These are phyloP conservation scores for Gossypium herbaceum DNA, from an alignment of 345 rosid species.

Conservation along the genomic window DNA sequence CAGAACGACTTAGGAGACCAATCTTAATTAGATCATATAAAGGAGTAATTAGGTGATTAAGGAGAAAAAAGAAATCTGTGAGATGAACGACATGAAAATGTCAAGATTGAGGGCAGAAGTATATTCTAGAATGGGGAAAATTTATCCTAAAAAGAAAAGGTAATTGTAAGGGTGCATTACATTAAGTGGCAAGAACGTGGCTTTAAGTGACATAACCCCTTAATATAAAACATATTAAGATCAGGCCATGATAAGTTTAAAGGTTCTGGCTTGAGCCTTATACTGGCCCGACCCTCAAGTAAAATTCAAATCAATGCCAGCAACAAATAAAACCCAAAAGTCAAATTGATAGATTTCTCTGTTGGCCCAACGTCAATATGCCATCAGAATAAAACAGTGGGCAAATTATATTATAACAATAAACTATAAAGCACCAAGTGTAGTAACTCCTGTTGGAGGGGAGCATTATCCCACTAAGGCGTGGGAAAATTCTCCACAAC, in stretches of 20 bases:
- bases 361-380: neutral
- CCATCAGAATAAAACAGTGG: neutral
- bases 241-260: neutral
- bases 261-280: neutral
- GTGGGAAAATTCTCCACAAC: neutral
- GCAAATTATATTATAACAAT: neutral
- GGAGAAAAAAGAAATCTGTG: neutral
- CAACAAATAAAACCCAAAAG: neutral
- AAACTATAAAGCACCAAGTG: neutral
- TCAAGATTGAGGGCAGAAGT: neutral
- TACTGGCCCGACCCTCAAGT: neutral
- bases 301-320: neutral
- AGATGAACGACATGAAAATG: neutral
- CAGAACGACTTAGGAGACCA: neutral
- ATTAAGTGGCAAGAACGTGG: neutral
- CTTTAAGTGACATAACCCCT: neutral
- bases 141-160: neutral
- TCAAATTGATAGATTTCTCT: neutral
- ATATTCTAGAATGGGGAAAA: neutral
- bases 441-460: neutral
- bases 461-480: neutral
- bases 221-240: neutral
- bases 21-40: neutral
- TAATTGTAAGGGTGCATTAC: neutral
- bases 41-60: neutral